These are phyloP conservation scores for Arabidopsis lyrata DNA, from an alignment of 441 rosid species.

Conservation along the genomic window DNA sequence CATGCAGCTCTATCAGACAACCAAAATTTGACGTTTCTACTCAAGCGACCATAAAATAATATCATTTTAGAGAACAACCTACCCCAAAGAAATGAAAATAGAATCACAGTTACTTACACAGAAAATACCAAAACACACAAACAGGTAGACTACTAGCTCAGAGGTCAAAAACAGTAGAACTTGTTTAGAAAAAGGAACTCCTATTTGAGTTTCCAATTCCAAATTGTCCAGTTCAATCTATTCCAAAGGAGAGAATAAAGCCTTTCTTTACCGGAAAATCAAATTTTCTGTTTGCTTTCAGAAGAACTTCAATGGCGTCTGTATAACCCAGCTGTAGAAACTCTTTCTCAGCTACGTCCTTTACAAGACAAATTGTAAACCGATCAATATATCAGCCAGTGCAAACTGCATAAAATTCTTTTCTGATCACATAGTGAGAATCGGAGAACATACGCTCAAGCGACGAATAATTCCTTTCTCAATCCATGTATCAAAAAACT, in stretches of 20 bases:
- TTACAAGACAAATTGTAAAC: constrained; percentile 37
- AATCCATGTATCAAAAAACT: constrained; percentile 94
- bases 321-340: constrained; percentile 89
- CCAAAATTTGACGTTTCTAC: background rate
- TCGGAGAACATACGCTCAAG: constrained; percentile 71
- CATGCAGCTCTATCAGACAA: constrained; percentile 1
- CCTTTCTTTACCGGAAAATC: constrained; percentile 74
- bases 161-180: background rate
- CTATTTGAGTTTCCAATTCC: background rate
- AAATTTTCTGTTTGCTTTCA: constrained; percentile 78
- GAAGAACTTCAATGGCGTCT: constrained; percentile 89
- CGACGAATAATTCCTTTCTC: constrained; percentile 94
- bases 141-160: background rate
- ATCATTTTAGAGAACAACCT: background rate
- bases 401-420: constrained; percentile 6
- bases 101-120: background rate
- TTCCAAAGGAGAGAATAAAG: constrained; percentile 11
- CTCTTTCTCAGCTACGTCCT: constrained; percentile 90
- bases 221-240: background rate
- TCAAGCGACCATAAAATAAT: background rate
- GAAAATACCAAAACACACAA: background rate
- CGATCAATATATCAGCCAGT: constrained; percentile 32
- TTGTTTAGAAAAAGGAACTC: constrained; percentile 1
- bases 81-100: background rate
- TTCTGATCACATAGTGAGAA: constrained; percentile 37